Percentiles rank a stretch among this genome's conserved stretches.
These are phyloP conservation scores for Vairimorpha ceranae DNA, from an alignment of 371 early-diverging fungal species.

Conservation along the genomic window DNA sequence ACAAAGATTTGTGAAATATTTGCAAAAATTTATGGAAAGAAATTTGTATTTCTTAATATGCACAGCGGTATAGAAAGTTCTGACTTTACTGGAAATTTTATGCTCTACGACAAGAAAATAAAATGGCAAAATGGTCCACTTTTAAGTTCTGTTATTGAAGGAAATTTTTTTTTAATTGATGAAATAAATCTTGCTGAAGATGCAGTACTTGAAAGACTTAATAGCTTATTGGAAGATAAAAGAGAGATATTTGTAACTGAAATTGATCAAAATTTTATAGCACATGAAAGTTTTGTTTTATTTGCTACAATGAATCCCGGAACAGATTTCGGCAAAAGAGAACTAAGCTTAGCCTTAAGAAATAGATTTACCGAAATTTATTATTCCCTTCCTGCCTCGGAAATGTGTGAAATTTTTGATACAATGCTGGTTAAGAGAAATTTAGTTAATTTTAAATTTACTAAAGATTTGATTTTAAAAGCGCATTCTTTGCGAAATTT, in stretches of 20 bases:
- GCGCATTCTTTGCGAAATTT: slow-evolving; percentile 16
- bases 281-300: slow-evolving; percentile 73
- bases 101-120: slow-evolving; percentile 66
- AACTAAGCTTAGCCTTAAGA: slow-evolving; percentile 91
- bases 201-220: slow-evolving; percentile 93
- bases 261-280: slow-evolving; percentile 71
- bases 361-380: slow-evolving; percentile 98
- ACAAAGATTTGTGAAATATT: slow-evolving; percentile 90
- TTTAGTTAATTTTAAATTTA: not conserved
- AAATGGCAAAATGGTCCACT: slow-evolving; percentile 71
- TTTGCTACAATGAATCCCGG: slow-evolving; percentile 99
- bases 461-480: not conserved
- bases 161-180: slow-evolving; percentile 87
- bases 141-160: slow-evolving; percentile 80
- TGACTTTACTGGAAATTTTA: slow-evolving; percentile 78
- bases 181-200: slow-evolving; percentile 98
- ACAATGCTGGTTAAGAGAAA: not conserved
- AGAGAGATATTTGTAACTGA: slow-evolving; percentile 83
- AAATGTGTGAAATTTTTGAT: slow-evolving; percentile 32
- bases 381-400: slow-evolving; percentile 41
- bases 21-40: slow-evolving; percentile 66
- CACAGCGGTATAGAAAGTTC: slow-evolving; percentile 91
- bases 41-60: slow-evolving; percentile 81
- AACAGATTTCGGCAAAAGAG: slow-evolving; percentile 97
- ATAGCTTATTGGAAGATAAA: slow-evolving; percentile 85